Conservation (phyloP, 805 yeast species). For the Saturnispora sanitii region DNA sequence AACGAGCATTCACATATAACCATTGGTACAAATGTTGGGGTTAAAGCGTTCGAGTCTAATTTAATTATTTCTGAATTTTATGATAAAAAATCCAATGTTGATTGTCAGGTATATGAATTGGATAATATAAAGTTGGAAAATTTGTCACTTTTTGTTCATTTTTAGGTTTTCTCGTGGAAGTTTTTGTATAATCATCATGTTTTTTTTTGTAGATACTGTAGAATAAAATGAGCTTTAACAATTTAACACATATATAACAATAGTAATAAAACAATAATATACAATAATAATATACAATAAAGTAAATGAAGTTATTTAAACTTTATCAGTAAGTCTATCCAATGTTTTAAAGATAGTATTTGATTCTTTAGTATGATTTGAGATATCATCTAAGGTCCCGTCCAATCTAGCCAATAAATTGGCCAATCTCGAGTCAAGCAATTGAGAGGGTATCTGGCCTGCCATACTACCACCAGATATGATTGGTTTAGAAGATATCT, state of each 20-base stretch:
- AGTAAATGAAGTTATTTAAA: neutral
- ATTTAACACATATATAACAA: no score
- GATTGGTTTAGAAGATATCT: slow-evolving; percentile 1
- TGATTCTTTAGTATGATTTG: slow-evolving; percentile 1
- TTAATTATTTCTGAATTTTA: slow-evolving; percentile 19
- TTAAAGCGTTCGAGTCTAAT: slow-evolving; percentile 46
- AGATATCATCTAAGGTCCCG: neutral
- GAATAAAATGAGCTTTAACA: no score
- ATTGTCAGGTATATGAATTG: slow-evolving; percentile 13
- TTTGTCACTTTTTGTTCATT: slow-evolving; percentile 19
- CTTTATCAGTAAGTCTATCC: neutral
- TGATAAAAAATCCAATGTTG: slow-evolving; percentile 7
- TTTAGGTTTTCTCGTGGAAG: neutral
- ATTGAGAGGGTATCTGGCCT: no score
- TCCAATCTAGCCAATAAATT: neutral
- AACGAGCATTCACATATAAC: slow-evolving; percentile 61
- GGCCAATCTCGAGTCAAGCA: slow-evolving; percentile 9
- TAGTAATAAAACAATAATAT: no score
- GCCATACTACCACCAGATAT: no score
- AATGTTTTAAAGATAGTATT: slow-evolving; percentile 2
- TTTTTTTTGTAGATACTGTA: no score
- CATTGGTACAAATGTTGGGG: slow-evolving; percentile 44
- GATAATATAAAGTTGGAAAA: slow-evolving; percentile 5
- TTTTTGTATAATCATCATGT: neutral
- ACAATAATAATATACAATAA: neutral